Evolutionary conservation across 2,329 filamentous ascomycete genomes (phyloP).

Genomic region (Cytospora chrysosperma): DNA sequence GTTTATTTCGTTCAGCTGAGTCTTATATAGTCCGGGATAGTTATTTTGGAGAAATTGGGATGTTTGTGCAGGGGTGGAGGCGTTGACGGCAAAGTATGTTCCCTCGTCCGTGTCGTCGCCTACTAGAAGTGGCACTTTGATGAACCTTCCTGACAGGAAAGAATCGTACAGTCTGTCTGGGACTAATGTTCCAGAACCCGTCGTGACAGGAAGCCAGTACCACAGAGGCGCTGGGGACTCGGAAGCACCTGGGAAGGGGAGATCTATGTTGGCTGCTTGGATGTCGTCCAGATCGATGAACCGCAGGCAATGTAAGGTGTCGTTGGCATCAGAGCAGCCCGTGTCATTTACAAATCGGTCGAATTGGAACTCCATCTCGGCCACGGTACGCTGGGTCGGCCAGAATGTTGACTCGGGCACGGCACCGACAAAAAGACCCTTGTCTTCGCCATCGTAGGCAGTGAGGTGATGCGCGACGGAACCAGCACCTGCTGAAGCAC

Average conservation of each 20-base stretch:
- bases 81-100: slow-evolving; percentile 43
- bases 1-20: slow-evolving; percentile 37
- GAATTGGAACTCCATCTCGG: slow-evolving; percentile 49
- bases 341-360: slow-evolving; percentile 36
- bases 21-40: slow-evolving; percentile 42
- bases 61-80: slow-evolving; percentile 35
- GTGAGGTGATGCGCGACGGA: slow-evolving; percentile 54
- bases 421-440: slow-evolving; percentile 46
- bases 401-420: slow-evolving; percentile 50
- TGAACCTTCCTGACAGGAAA: slow-evolving; percentile 47
- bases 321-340: slow-evolving; percentile 35
- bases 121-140: slow-evolving; percentile 53
- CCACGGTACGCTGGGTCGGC: slow-evolving; percentile 44
- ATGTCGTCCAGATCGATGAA: slow-evolving; percentile 34
- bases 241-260: slow-evolving; percentile 39
- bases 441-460: slow-evolving; percentile 46
- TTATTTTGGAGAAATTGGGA: slow-evolving; percentile 44
- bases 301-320: slow-evolving; percentile 45
- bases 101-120: slow-evolving; percentile 49
- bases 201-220: slow-evolving; percentile 51
- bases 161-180: slow-evolving; percentile 41
- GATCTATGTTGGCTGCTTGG: slow-evolving; percentile 41
- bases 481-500: slow-evolving; percentile 59
- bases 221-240: slow-evolving; percentile 37
- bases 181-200: slow-evolving; percentile 43